Conservation (phyloP, 257 asterid genomes). For the Solanum chaucha region DNA sequence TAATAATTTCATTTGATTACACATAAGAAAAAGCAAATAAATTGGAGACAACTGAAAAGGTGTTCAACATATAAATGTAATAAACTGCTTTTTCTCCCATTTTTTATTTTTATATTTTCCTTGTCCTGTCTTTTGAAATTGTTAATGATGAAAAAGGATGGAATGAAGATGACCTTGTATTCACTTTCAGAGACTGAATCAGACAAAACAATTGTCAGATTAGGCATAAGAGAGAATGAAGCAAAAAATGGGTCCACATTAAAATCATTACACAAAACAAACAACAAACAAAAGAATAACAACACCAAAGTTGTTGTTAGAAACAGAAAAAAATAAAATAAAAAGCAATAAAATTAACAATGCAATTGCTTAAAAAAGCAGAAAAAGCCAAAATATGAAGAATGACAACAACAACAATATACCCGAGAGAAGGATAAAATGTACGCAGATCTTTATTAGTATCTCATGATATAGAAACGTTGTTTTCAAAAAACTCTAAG, state of each 20-base stretch:
- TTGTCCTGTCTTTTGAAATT: background rate
- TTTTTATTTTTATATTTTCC: background rate
- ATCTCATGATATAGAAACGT: no score
- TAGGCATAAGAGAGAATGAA: constrained; percentile 4
- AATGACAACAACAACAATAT: background rate
- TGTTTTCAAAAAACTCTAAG: background rate
- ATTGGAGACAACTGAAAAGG: background rate
- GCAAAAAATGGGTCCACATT: constrained; percentile 8
- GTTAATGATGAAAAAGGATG: background rate
- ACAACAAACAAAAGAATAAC: constrained; percentile 4
- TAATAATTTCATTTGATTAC: background rate
- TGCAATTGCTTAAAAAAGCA: background rate
- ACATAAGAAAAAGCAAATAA: background rate
- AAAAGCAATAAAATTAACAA: background rate
- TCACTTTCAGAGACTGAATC: constrained; percentile 2
- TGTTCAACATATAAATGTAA: background rate
- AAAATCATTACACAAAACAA: background rate
- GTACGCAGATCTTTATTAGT: no score
- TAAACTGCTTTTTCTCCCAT: background rate
- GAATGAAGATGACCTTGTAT: constrained; percentile 6
- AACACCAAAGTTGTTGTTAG: background rate
- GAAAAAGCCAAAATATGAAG: background rate
- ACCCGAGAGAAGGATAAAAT: no score
- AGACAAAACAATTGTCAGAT: background rate
- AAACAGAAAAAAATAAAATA: background rate